Base-by-base conservation (phyloP, 805 yeast genomes). In the Maudiozyma serrabonitensis region DNA sequence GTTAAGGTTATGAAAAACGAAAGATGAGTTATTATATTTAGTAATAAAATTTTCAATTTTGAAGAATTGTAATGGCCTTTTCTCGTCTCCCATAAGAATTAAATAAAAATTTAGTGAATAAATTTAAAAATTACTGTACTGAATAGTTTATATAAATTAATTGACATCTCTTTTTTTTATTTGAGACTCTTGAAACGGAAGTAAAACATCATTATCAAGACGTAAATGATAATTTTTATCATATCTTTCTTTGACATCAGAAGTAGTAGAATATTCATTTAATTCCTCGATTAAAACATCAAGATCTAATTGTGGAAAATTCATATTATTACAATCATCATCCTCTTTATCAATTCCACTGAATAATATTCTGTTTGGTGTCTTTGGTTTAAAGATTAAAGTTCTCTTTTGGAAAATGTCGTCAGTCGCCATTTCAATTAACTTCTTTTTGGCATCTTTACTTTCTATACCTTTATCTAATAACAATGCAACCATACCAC, bases 401-500 rank as follows among this genome's bases (percentile, higher is more conserved):
- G 79, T 74, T 7, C 70, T 61, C 38, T 69, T 61, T 4, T 78
- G 71, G 25, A 86, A 76, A 2, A 70, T 69, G 39, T 74, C 76
- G 37, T 64, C 62, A 0, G 80, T 70, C 0, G 85, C 71, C 51
- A 73, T 52, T 1, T 71, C 71, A n/a, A 75, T 61, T 9, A 85
- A 50, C 38, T 62, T 62, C 0, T 57, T 52, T 51, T 71, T 72
- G 15, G 84, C 59, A 8, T 75, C 73, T 0, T 57, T 60, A 0
- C 75, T 68, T 0, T 63, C 52, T 1, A 78, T 57, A 1, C 87
- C 87, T 19, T 69, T 66, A 34, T 80, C 75, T 46, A 84, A 59
- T 39, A 81, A 57, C 38, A 76, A 69, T 0, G 84, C 84, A 16
- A 72, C 75, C 40, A 81, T 55, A 0, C 95, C 95, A 1, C 87